Percentiles rank a stretch among this genome's conserved stretches.
phyloP scores from a whole-genome alignment of 1,284 basidiomycete species.

The Exobasidium cylindrosporum region DNA sequence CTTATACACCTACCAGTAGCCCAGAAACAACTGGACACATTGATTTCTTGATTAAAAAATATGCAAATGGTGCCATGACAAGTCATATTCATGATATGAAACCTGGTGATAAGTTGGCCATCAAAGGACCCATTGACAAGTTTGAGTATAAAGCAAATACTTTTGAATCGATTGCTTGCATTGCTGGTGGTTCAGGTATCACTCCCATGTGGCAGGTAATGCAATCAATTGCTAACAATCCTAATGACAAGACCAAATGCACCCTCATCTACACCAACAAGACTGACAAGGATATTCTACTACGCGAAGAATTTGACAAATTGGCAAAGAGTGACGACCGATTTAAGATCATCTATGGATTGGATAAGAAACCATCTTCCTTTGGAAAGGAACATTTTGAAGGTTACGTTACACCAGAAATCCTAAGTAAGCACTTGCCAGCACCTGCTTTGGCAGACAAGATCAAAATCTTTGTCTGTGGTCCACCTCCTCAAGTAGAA shows the following conservation, averaged over 20 bases:
- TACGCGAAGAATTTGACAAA: slow-evolving; percentile 74
- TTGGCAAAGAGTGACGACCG: slow-evolving; percentile 51
- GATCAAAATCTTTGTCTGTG: slow-evolving; percentile 85
- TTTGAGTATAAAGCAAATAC: slow-evolving; percentile 53
- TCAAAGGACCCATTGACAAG: slow-evolving; percentile 67
- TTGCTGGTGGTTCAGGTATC: slow-evolving; percentile 82
- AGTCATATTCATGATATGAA: slow-evolving; percentile 60
- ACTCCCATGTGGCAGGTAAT: slow-evolving; percentile 57
- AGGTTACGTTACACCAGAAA: slow-evolving; percentile 64
- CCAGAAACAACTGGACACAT: slow-evolving; percentile 45
- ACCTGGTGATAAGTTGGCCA: slow-evolving; percentile 74
- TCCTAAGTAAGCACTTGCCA: slow-evolving; percentile 72
- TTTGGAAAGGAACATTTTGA: slow-evolving; percentile 44
- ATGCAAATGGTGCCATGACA: slow-evolving; percentile 56
- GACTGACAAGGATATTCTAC: slow-evolving; percentile 83
- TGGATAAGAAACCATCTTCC: slow-evolving; percentile 69
- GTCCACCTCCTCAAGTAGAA: slow-evolving; percentile 56
- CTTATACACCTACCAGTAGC: slow-evolving; percentile 55
- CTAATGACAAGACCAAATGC: slow-evolving; percentile 90
- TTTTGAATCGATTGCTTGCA: slow-evolving; percentile 73
- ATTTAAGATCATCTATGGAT: slow-evolving; percentile 78
- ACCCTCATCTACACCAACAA: slow-evolving; percentile 88
- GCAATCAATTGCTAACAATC: slow-evolving; percentile 55
- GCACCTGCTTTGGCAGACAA: slow-evolving; percentile 70
- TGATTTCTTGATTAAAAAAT: slow-evolving; percentile 74